Evolutionary conservation across 805 yeast species (phyloP), one percentile per base, ranked within the genome.

Genomic region (Brettanomyces nanus): DNA sequence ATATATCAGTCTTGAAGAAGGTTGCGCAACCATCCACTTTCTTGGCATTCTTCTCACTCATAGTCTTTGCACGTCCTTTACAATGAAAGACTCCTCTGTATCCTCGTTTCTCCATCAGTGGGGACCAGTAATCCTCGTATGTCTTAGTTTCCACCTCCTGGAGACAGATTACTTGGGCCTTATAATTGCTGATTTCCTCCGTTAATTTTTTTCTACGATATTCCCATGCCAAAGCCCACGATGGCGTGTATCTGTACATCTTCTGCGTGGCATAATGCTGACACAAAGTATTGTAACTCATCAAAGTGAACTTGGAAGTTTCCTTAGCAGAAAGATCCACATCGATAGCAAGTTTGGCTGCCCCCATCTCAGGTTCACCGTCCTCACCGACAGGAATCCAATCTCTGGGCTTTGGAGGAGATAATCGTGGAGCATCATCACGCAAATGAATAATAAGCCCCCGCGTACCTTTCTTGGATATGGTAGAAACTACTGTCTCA

Each of bases 21-120:
- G 89, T 78, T n/a, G 97, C 97, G 70, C 98, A 92, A 10, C 99
- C 99, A 59, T 92, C 99, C 33, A 92, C 98, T 52, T 83, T 84
- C 59, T 80, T 81, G 19, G 94, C 79, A 48, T 85, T 95, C 42
- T 64, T 66, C 43, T 78, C 81, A 44, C 69, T 63, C 95, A 86
- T 85, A 9, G 97, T 87, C 62, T 85, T 84, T 1, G 96, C 89
- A 56, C 99, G 74, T 19, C 95, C 83, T 62, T 92, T 92, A 38
- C 82, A 83, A 61, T 80, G 85, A 64, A 86, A 89, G 19, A 76
- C 60, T 27, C 95, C 89, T 47, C 75, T 73, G 62, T 90, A 92
- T 6, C 95, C 95, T 34, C 73, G 65, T 39, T 75, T 71, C 19
- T 68, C 68, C 73, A 92, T 68, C 23, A 77, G 52, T 14, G 94